Evolutionary conservation across 2,329 filamentous ascomycete genomes (phyloP), one percentile per base, ranked within the genome.

Genomic region (Fusarium goolgardi): DNA sequence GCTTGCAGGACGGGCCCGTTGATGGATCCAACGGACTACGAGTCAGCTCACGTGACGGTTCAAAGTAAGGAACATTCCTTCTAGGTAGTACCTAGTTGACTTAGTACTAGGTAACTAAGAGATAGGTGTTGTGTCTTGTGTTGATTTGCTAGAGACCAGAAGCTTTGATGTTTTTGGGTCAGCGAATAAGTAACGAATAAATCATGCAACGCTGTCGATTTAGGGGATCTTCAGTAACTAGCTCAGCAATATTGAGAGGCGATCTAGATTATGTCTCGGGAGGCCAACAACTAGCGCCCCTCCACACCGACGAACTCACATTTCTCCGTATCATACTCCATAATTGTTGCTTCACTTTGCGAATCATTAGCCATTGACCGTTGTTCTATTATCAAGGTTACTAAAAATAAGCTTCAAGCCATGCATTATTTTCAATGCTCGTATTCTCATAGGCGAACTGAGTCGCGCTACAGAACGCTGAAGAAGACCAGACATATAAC

Each of bases 1-100:
- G 49, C 59, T 51, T 68, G 63, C 67, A 70, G 67, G 45, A 43
- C 35, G n/a, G 21, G 13, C 21, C 53, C 45, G 5, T 16, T 21
- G 34, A 51, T 49, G 60, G 54, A 61, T 55, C 52, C 67, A 67
- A 50, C 27, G 10, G 25, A 11, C 39, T 55, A 29, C 40, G 29
- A 52, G 52, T 55, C 43, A 62, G 59, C 59, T 61, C 65, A 70
- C 67, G 67, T 70, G 67, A 70, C 39, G 23, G 20, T 27, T 40
- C 5, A 16, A 52, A 29, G 37, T 55, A 7, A 43, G 16, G 40
- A 18, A 18, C 34, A 37, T 57, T n/a, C 35, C 25, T 47, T 51
- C 54, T 34, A 16, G 13, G 5, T 23, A 52, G 25, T 25, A 25
- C 25, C 21, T 21, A 21, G 21, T 21, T 21, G 21, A 21, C 21